Base-by-base conservation (phyloP, 2,329 filamentous ascomycete genomes). In the Scleromitrula shiraiana region DNA sequence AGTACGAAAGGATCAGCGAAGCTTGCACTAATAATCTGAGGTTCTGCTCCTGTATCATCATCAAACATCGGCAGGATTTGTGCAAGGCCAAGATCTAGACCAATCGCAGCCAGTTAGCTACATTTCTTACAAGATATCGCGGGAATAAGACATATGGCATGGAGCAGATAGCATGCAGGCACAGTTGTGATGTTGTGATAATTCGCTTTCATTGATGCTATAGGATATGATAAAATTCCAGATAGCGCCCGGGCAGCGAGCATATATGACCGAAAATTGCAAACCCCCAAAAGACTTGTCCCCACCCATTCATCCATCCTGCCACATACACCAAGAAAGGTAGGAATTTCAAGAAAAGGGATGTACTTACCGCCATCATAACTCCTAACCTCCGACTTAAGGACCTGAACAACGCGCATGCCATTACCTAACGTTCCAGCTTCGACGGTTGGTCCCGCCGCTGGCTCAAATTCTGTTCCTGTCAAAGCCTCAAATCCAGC, bases 61-160 rank as follows among this genome's bases (percentile, higher is more conserved):
- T 97, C 93, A 53, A 88, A 78, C 77, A 97, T 88, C 1, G 90
- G 88, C 41, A 96, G 76, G 46, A 98, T 97, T 61, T 97, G 91
- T 38, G 83, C 83, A 45, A 98, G 75, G 9, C 85, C 87, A 50
- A 98, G 77, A 65, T 95, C 88, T 88, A 60, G 41, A 46, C 56
- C 51, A 48, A 35, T 47, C 41, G 46, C 36, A 40, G 20, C 35
- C 20, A 37, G 44, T 58, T 36, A 55, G 46, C 54, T 50, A 30
- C 41, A 15, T 29, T 37, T 50, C 41, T 35, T 50, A 20, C 27
- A 30, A 41, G 22, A 26, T 26, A 26, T 51, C 24, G 24, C 29
- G 15, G 23, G 46, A 42, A 50, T 37, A 51, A 36, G 40, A 49
- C 49, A 53, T 49, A 36, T 54, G 29, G 52, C 53, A 46, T 41